phyloP scores from a whole-genome alignment of 2,329 filamentous ascomycete genomes.

The Hypoxylon rubiginosum region DNA sequence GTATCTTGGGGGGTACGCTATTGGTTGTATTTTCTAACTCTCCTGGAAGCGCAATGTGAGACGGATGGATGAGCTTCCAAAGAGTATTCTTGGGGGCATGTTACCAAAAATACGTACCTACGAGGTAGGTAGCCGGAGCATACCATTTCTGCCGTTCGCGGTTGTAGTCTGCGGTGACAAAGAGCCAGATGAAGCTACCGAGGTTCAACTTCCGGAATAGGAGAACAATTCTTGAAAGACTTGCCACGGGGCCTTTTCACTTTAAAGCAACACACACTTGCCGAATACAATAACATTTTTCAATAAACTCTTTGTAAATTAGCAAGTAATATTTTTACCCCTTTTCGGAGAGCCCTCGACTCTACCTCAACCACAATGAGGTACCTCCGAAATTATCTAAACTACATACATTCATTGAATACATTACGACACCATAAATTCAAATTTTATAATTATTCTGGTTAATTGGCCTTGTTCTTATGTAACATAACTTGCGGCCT shows the following conservation, averaged over 20 bases:
- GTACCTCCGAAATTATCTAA: too few relatives aligned
- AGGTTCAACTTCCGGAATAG: constrained; percentile 6
- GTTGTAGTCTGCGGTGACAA: constrained; percentile 2
- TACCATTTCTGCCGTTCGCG: not conserved
- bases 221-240: not conserved
- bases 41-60: too few relatives aligned
- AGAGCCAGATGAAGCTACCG: constrained; percentile 5
- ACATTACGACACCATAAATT: too few relatives aligned
- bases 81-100: not conserved
- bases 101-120: not conserved
- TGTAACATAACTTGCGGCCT: too few relatives aligned
- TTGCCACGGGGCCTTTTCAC: not conserved
- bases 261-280: too few relatives aligned
- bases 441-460: too few relatives aligned
- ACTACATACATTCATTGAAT: too few relatives aligned
- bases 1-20: not conserved
- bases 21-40: not conserved
- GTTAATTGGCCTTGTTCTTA: too few relatives aligned
- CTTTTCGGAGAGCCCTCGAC: too few relatives aligned
- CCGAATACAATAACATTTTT: not conserved
- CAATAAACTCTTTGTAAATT: not conserved
- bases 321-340: too few relatives aligned
- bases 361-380: too few relatives aligned
- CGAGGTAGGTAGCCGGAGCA: not conserved
- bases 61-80: not conserved